Percentiles rank a stretch among this genome's conserved stretches.
These are phyloP conservation scores for Kodamaea kaohsiungensis DNA, from an alignment of 805 yeast species.

Conservation along the genomic window DNA sequence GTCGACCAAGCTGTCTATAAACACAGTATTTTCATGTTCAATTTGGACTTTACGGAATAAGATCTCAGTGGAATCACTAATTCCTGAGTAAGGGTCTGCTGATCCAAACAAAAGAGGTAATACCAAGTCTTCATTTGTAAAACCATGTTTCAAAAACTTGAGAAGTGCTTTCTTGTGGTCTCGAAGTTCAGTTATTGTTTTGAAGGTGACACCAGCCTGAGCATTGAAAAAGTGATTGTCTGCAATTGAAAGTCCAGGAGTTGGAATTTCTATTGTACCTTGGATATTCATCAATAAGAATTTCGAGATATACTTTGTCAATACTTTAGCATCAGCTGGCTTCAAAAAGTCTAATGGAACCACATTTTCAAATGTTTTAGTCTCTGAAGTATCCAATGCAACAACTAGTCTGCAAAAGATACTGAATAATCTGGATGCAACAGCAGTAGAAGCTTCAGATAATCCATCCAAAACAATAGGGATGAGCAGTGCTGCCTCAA, in stretches of 20 bases:
- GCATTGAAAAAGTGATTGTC: conserved; percentile 66
- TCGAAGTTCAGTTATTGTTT: conserved; percentile 44
- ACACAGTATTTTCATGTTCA: conserved; percentile 50
- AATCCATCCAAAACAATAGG: conserved; percentile 53
- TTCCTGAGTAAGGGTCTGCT: conserved; percentile 55
- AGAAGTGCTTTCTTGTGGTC: conserved; percentile 26
- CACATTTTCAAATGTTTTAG: conserved; percentile 45
- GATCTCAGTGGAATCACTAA: conserved; percentile 57
- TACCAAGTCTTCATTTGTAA: conserved; percentile 36
- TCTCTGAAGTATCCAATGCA: conserved; percentile 50
- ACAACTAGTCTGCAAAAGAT: conserved; percentile 51
- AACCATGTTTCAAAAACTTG: conserved; percentile 44
- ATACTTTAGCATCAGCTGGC: conserved; percentile 43
- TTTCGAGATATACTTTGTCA: conserved; percentile 51
- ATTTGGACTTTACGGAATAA: conserved; percentile 49
- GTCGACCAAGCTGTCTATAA: conserved; percentile 45
- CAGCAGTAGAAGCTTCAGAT: conserved; percentile 29
- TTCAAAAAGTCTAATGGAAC: conserved; percentile 34
- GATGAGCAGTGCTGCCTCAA: conserved; percentile 41
- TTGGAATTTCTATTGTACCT: conserved; percentile 40
- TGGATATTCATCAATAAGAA: conserved; percentile 50
- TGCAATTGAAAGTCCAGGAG: conserved; percentile 60
- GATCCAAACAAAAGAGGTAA: conserved; percentile 64
- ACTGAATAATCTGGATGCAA: conserved; percentile 61
- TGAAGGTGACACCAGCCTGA: conserved; percentile 65